Base-by-base conservation (phyloP, 768 basidiomycete species). In the Tephrocybe sp. region DNA sequence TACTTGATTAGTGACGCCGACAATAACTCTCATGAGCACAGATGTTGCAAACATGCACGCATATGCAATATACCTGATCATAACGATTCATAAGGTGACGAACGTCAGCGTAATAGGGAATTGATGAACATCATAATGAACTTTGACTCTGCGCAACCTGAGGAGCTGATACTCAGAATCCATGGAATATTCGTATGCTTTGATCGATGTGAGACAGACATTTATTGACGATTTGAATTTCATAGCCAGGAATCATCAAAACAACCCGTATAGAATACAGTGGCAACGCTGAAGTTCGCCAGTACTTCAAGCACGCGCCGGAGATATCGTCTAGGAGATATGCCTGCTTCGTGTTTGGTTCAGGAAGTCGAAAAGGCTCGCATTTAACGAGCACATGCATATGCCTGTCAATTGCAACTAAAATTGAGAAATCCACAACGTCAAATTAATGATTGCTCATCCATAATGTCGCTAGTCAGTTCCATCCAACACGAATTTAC, bases 41-140 rank as follows among this genome's bases (percentile, higher is more conserved):
- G 34, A 36, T 12, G 35, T 25, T 6, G 25, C 34, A 37, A 22
- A 47, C 22, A 47, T 21, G 24, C 45, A 47, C 16, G 25, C 45
- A 15, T 35, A 35, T 36, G 37, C n/a, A 47, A 37, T 6, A 35
- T 47, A 13, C 45, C 45, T 47, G n/a, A 1, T 47, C 16, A 22
- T 15, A 18, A 15, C 13, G 9, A 16, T 18, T 37, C 12, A 8
- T 25, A 24, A 3, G 13, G 2, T 26, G 15, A 16, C 18, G 31
- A 5, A 26, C 18, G 9, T 25, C 12, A 15, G 18, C 6, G 5
- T 25, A 12, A 44, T 31, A n/a, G 38, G 9, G n/a, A 22, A 39
- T 12, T 22, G 9, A 47, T 22, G 9, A 47, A 34, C 45, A 21
- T 47, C 45, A 47, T 35, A 36, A 37, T 47, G 28, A 35, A 36